Conservation (phyloP, 495 filamentous ascomycete genomes). For the Sporormia fimetaria region DNA sequence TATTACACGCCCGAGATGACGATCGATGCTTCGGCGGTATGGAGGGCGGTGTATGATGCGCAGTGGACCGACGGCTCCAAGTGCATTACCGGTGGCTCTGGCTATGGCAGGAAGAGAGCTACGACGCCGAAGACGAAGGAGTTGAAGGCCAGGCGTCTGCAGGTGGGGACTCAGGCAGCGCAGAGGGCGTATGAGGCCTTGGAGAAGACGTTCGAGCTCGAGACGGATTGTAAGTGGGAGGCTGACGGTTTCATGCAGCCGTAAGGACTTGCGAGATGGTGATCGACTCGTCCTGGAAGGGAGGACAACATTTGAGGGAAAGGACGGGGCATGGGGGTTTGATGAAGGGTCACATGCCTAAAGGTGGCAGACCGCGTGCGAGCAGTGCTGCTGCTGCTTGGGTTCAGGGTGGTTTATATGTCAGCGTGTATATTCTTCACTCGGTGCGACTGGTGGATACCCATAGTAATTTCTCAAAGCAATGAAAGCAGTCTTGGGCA, state of each 20-base stretch:
- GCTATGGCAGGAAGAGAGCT: conserved; percentile 1
- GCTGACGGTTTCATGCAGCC: conserved; percentile 25
- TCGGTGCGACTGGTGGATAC: too few species aligned
- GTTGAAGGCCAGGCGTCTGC: conserved; percentile 4
- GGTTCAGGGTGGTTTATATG: too few species aligned
- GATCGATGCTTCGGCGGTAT: conserved; percentile 25
- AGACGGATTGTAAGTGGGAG: conserved; percentile 13
- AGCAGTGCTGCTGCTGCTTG: too few species aligned
- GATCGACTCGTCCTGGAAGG: too few species aligned
- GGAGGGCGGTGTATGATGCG: conserved; percentile 27
- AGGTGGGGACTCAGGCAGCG: conserved; percentile 1
- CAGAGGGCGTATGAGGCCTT: conserved; percentile 9
- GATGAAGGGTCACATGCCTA: too few species aligned
- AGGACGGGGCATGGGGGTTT: too few species aligned
- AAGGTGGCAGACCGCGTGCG: too few species aligned
- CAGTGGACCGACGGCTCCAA: conserved; percentile 23
- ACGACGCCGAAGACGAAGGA: conserved; percentile 13
- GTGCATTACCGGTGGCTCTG: conserved; percentile 7
- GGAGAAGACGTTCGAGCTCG: conserved; percentile 12
- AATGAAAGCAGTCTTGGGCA: too few species aligned
- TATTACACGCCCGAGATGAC: conserved; percentile 31
- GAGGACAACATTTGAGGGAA: too few species aligned
- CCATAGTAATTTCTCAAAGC: too few species aligned
- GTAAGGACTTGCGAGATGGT: conserved; percentile 3
- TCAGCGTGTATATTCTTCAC: too few species aligned